Evolutionary conservation across 2,329 filamentous ascomycete genomes (phyloP), one percentile per base, ranked within the genome.

Genomic region (Fusarium lyarnte): DNA sequence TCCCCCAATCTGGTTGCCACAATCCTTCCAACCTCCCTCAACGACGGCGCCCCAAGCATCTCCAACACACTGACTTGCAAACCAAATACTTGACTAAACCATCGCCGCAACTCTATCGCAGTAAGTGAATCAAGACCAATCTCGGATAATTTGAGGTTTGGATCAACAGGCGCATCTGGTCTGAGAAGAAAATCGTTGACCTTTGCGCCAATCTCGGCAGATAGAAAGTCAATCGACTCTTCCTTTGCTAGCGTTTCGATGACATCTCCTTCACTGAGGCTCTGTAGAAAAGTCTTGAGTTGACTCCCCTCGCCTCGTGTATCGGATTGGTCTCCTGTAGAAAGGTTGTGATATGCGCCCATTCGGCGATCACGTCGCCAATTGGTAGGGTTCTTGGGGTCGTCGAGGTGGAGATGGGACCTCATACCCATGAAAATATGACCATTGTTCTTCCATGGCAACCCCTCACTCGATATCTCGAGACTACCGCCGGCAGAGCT

Each of bases 11-110:
- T 51, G 2, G n/a, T 51, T 2, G 42, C 47, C 10, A 70, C 67
- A 23, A 57, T 60, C 16, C 51, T 25, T 11, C 47, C 54, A 5
- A 73, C 46, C 3, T 66, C 53, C 4, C 17, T 46, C 8, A 72
- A 9, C 9, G 53, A 70, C 2, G 61, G 19, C 2, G 63, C 54
- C 3, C 66, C 66, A 21, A 73, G 43, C 66, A 73, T 73, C 21
- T 73, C 69, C 16, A 73, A 16, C 4, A 73, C 59, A 17, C 69
- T 72, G 1, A 73, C 57, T 3, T 73, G 66, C 14, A 70, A n/a
- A 0, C 43, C 61, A 21, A 72, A 70, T 0, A 53, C 61, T 14
- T 58, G 59, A 9, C 58, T 23, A 29, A 72, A 68, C 66, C 69
- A 73, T 11, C 59, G 35, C 4, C 63, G 46, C 3, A 73, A 14